Base-by-base conservation (phyloP, 2,329 filamentous ascomycete species). In the Penicillium sp. region DNA sequence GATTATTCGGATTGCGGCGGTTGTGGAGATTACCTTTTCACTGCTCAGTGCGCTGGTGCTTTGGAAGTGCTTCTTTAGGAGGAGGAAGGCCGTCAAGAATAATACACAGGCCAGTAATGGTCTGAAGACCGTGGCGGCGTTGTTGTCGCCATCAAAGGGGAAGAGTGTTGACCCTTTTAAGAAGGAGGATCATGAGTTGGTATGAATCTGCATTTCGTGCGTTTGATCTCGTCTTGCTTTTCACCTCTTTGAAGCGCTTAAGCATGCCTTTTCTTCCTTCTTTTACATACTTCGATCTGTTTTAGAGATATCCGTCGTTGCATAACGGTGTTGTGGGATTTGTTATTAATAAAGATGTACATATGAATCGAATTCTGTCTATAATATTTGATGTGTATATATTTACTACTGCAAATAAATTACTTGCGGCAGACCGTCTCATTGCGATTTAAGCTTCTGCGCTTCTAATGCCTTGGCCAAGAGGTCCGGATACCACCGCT, bases 401-500 rank as follows among this genome's bases (percentile, higher is more conserved):
- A 35, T 35, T 14, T 35, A 35, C 30, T 35, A 35, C 11, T 35
- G 14, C 30, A 35, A 35, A 14, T 16, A 8, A 35, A 35, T 35
- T 16, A 2, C 12, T 35, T 3, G 3, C 30, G 3, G 6, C 30
- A 16, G 12, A 35, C 14, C 16, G 30, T 16, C 12, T 35, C 16
- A 35, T 35, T 35, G 11, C 3, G 14, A 58, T 43, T 48, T 52
- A 7, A 63, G 62, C 35, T 59, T 58, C 43, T 68, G 66, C 18
- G 63, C 67, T 24, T 65, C 62, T 38, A 71, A 53, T 1, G 70
- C 69, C 57, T 62, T 61, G 1, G 61, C 62, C 47, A 73, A 59
- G 8, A 72, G 50, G 30, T 70, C 67, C 2, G 70, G 70, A 63
- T 73, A 73, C 69, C 69, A 73, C 57, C 69, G 59, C 16, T 65